Conservation (phyloP, 169 alveolate species). For the Fabrea salina region DNA sequence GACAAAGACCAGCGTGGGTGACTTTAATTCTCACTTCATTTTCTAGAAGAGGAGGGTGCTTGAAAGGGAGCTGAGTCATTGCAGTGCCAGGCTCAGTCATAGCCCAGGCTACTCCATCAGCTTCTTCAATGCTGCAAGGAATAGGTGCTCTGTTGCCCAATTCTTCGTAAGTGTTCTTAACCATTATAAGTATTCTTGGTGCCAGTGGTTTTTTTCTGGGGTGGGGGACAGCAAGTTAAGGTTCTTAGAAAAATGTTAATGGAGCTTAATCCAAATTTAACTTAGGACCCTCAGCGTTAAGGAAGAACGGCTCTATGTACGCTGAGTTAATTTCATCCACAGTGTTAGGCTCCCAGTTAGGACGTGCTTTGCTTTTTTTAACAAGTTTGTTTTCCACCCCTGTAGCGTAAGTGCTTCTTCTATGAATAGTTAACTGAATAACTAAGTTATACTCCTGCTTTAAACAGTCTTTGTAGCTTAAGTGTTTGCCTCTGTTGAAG, state of each 20-base stretch:
- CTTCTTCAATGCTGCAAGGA: constrained; percentile 9
- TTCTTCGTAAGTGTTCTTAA: background rate
- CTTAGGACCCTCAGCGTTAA: too few species aligned
- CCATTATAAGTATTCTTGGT: too few species aligned
- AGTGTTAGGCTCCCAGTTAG: too few species aligned
- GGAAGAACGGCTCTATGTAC: too few species aligned
- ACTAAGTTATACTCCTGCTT: constrained; percentile 8
- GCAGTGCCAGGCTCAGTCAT: background rate
- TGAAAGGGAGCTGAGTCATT: background rate
- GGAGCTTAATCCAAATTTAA: too few species aligned
- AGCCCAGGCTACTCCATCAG: constrained; percentile 3
- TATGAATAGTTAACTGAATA: background rate
- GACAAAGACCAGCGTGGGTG: constrained; percentile 74
- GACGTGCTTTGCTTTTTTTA: too few species aligned
- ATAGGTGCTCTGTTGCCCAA: constrained; percentile 21
- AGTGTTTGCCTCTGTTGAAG: constrained; percentile 54
- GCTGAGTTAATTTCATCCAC: too few species aligned
- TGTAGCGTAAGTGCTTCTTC: background rate
- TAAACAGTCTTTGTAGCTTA: background rate
- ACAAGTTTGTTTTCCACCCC: background rate
- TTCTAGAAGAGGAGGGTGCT: background rate
- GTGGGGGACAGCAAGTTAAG: too few species aligned
- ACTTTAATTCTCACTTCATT: constrained; percentile 69
- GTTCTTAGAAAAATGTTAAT: too few species aligned
- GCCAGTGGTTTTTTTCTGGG: too few species aligned